Evolutionary conservation across 192 early-diverging fungal species (phyloP).

Genomic region (Chytriomyces sp.): DNA sequence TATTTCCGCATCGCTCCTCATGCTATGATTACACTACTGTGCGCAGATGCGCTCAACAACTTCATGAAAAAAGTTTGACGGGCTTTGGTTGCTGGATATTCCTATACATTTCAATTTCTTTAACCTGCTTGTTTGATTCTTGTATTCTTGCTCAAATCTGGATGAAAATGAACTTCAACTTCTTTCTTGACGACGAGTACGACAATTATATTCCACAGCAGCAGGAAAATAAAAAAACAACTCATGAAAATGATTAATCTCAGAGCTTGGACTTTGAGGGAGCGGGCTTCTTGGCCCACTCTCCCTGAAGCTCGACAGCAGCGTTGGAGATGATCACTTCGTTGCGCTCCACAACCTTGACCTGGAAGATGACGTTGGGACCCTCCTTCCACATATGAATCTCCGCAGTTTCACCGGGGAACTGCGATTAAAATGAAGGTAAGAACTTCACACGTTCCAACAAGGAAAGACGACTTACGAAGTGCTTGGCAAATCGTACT

Average conservation of each 20-base stretch:
- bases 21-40: slow-evolving; percentile 49
- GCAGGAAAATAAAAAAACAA: too few species aligned
- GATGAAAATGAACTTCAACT: too few species aligned
- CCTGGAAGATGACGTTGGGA: slow-evolving; percentile 90
- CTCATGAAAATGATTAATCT: too few species aligned
- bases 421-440: slow-evolving; percentile 29
- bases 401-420: slow-evolving; percentile 96
- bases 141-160: too few species aligned
- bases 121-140: too few species aligned
- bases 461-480: slow-evolving; percentile 15
- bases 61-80: too few species aligned
- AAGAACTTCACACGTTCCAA: slow-evolving; percentile 80
- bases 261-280: slow-evolving; percentile 26
- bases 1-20: slow-evolving; percentile 61
- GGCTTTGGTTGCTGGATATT: too few species aligned
- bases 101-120: too few species aligned
- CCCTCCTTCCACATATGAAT: slow-evolving; percentile 96
- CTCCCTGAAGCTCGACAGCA: slow-evolving; percentile 78
- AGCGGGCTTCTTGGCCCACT: slow-evolving; percentile 33
- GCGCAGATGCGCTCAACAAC: slow-evolving; percentile 44
- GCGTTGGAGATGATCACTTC: slow-evolving; percentile 88
- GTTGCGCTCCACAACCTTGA: slow-evolving; percentile 91
- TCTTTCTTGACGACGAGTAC: too few species aligned
- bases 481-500: slow-evolving; percentile 50
- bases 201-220: too few species aligned